Conservation (phyloP, 768 basidiomycete genomes). For the Boletus eberwhitei region DNA sequence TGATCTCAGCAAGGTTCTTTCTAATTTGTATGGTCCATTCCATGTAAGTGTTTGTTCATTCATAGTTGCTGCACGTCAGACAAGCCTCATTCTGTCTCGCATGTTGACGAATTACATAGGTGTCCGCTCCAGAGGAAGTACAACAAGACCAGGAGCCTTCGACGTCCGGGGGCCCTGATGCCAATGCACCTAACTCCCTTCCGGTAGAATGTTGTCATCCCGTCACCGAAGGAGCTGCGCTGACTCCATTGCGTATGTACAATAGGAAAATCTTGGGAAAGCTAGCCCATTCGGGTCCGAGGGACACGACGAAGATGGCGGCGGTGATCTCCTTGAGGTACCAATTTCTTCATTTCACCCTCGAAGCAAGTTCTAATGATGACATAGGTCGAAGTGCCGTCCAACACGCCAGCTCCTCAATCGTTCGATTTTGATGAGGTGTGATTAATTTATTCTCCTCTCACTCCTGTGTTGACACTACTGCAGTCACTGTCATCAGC, state of each 20-base stretch:
- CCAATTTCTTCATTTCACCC: not conserved
- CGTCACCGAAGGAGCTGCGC: not conserved
- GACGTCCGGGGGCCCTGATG: not conserved
- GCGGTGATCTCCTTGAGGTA: not conserved
- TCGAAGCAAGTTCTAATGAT: not conserved
- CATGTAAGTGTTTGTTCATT: not conserved
- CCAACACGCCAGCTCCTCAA: not conserved
- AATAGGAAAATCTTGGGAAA: not conserved
- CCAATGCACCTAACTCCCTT: accelerated
- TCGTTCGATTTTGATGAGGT: not conserved
- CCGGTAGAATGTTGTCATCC: not conserved
- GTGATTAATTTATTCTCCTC: not conserved
- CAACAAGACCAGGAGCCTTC: not conserved
- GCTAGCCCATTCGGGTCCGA: too few species aligned
- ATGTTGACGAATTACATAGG: not conserved
- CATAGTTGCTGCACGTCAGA: not conserved
- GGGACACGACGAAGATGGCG: not conserved
- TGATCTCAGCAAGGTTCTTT: not conserved
- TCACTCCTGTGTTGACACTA: not conserved
- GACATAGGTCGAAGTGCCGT: not conserved
- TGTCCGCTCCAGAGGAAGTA: not conserved
- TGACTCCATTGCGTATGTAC: not conserved
- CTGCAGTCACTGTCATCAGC: not conserved
- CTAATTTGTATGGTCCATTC: not conserved
- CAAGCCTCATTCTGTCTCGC: not conserved